Evolutionary conservation across 805 yeast species (phyloP), one percentile per base, ranked within the genome.

Genomic region (Saturnispora quitensis): DNA sequence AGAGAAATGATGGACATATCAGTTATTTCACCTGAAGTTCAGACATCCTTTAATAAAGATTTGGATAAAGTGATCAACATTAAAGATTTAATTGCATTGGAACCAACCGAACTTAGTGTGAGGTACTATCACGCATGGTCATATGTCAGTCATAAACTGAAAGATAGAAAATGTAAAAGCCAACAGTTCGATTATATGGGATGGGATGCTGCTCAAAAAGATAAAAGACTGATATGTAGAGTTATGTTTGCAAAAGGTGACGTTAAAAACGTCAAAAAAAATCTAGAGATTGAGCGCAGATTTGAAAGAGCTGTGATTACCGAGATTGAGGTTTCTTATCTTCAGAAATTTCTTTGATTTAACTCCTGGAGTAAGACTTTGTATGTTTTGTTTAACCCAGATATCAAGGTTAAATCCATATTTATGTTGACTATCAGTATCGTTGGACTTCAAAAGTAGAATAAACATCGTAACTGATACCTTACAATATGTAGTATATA

Each of bases 151-250:
- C 56, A 55, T 27, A 52, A 58, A 24, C 47, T 60, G 53, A 48
- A 60, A 2, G 50, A 53, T n/a, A 54, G 58, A 46, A 56, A 57
- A 35, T 50, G 52, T n/a, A 55, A 48, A 13, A 56, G 53, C 6
- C 28, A 24, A 36, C 52, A 52, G 15, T 58, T 50, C 9, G 75
- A 82, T 56, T 74, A 73, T 7, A 68, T 68, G 44, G 73, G 78
- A 9, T 74, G 74, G 51, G 65, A 70, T 15, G 75, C 76, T 20
- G 69, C 76, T 12, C 66, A 69, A 13, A 58, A 50, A 34, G 68
- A 69, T 42, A 67, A 71, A 58, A 88, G 88, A 58, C 74, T 89
- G 12, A 73, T 90, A 6, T 67, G 91, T 54, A 74, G 97, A 47
- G 73, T 89, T 15, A 63, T 91, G 50, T 67, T 89, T 25, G 73